phyloP scores from a whole-genome alignment of 1,284 basidiomycete species.

The Tilletiopsis washingtonensis region DNA sequence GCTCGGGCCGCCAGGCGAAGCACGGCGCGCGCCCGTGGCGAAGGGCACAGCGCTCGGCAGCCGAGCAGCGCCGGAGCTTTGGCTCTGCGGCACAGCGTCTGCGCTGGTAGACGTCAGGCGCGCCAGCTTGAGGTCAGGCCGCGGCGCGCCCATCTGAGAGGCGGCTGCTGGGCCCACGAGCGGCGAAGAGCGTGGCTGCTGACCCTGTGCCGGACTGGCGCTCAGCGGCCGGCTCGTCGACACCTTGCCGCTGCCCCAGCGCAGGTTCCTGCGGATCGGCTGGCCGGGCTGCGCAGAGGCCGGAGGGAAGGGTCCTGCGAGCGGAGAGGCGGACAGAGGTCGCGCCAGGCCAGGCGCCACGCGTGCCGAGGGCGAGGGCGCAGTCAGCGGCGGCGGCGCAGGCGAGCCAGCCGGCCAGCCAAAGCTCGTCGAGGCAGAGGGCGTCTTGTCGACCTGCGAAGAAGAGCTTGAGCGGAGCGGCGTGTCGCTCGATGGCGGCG shows the following conservation, averaged over 20 bases:
- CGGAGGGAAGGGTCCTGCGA: constrained; percentile 20
- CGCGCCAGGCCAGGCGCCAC: background rate
- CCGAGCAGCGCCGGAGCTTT: background rate
- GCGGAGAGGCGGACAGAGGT: constrained; percentile 14
- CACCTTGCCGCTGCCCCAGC: constrained; percentile 43
- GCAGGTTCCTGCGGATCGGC: constrained; percentile 40
- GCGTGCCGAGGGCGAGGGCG: background rate
- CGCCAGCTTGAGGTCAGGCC: background rate
- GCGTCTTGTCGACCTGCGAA: constrained; percentile 10
- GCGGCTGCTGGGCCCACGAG: constrained; percentile 11
- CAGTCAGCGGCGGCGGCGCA: background rate
- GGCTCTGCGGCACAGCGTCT: background rate
- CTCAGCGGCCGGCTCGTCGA: constrained; percentile 29
- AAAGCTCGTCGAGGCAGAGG: background rate
- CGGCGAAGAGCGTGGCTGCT: constrained; percentile 33
- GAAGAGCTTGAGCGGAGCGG: too few relatives aligned
- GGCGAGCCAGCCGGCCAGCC: background rate
- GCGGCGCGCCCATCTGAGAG: background rate
- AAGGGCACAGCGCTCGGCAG: too few relatives aligned
- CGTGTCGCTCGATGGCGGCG: too few relatives aligned
- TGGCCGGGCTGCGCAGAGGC: constrained; percentile 15
- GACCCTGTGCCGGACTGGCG: too few relatives aligned
- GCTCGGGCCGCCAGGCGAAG: too few relatives aligned
- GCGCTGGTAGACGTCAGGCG: background rate
- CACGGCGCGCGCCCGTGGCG: too few relatives aligned